Base-by-base conservation (phyloP, 2,329 filamentous ascomycete species). In the Beauveria brongniartii region DNA sequence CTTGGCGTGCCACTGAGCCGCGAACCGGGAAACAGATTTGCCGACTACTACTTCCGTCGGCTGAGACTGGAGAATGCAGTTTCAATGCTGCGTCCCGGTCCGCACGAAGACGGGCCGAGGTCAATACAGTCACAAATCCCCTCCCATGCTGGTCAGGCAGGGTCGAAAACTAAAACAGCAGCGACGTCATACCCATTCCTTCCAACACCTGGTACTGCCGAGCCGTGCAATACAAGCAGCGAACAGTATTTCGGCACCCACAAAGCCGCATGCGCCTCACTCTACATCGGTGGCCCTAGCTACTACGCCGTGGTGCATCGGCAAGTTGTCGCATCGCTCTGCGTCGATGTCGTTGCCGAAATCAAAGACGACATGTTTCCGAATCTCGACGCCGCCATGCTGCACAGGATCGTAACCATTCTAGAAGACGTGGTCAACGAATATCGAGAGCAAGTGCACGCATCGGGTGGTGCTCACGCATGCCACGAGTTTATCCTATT, bases 1-100 rank as follows among this genome's bases (percentile, higher is more conserved):
- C 73, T 85, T 0, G 80, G 84, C 61, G 48, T 40, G 7, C 55
- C 18, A 4, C 14, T 3, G 28, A 14, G 18, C 8, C 10, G 9
- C 28, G 28, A 37, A 5, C 1, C 8, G 18, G 4, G 7, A 16
- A 34, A 6, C 18, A 9, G 14, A 9, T 34, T 28, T 12, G 3
- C 28, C 16, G 14, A n/a, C 28, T 51, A 14, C 28, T 37, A 34
- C 12, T 22, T 37, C 6, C 26, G 48, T 2, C 9, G 48, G 4
- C 2, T 51, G 18, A 30, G 48, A 20, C 34, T 51, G 18, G 48
- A 51, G 16, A 51, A 18, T 12, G 28, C 28, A 2, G 10, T 22
- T 14, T 14, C n/a, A 10, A 51, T 51, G 5, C 48, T 51, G 8
- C 28, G 28, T 2, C 28, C 48, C 3, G 3, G n/a, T 9, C 28